Conservation (phyloP, 2,329 filamentous ascomycete species). For the Cryoendolithus antarcticus region DNA sequence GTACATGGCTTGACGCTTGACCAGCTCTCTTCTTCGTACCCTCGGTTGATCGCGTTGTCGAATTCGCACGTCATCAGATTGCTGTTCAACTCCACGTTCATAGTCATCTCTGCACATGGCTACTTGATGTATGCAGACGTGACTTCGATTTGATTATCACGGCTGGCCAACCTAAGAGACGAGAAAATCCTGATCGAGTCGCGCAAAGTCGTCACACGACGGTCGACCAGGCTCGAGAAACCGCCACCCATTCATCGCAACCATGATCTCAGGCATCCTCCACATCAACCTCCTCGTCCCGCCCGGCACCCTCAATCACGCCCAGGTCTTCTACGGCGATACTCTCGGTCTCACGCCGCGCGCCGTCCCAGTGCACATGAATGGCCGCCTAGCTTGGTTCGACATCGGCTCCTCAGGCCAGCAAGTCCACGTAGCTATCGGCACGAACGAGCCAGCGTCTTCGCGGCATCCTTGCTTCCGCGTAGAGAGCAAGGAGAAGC, state of each 20-base stretch:
- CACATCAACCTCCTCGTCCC: constrained; percentile 51
- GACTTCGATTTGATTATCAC: no score
- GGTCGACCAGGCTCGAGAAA: no score
- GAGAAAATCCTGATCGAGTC: no score
- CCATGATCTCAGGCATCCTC: constrained; percentile 42
- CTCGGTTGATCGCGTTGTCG: no score
- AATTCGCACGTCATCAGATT: no score
- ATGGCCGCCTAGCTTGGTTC: constrained; percentile 45
- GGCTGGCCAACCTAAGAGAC: no score
- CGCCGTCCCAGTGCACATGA: constrained; percentile 41
- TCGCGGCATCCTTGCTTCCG: constrained; percentile 48
- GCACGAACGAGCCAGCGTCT: constrained; percentile 31
- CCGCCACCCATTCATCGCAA: not conserved
- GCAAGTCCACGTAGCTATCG: constrained; percentile 45
- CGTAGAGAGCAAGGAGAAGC: constrained; percentile 34
- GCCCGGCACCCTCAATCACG: constrained; percentile 37
- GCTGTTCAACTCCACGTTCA: no score
- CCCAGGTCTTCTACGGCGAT: constrained; percentile 41
- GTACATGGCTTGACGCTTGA: no score
- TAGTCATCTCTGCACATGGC: no score
- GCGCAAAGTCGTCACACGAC: no score
- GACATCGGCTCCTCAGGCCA: constrained; percentile 44
- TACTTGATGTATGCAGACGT: no score
- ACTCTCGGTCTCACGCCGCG: constrained; percentile 44
- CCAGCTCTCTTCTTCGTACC: no score